Evolutionary conservation across 345 rosid species (phyloP), one percentile per base, ranked within the genome.

Genomic region (Brassica incana): DNA sequence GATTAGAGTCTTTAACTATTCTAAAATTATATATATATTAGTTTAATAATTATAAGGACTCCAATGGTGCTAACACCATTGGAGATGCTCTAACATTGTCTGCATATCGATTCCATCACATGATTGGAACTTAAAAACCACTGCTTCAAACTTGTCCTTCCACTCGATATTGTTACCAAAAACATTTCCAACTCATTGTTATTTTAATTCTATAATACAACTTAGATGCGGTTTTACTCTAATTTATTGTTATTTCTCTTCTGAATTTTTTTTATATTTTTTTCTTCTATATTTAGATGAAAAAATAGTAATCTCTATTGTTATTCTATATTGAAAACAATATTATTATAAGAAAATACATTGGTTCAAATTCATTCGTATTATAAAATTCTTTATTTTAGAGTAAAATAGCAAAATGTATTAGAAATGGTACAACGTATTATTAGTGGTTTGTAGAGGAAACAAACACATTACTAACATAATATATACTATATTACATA

Each of bases 401-500:
- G 48, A 40, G 15, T 40, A 40, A 40, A 36, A 40, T 40, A 40
- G 48, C 14, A 40, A 40, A 40, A 40, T 40, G 3, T 40, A 40
- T 40, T 10, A 40, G 48, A 40, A 40, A 45, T 45, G 52, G 15
- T 45, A 45, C 3, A 45, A 11, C n/a, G 1, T 43, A 43, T 43
- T 43, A 43, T 2, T 40, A 12, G n/a, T 48, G 16, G n/a, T 48
- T 48, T 14, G 16, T 48, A 48, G 15, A 3, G 54, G 15, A 12
- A 48, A 48, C 54, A 14, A 12, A 48, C 16, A 40, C 45, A 8
- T 40, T 11, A 2, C 52, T 11, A 45, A 36, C 48, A 12, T 54
- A 27, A 36, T 8, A 40, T 18, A 16, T 16, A n/a, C n/a, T 72
- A 72, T 67, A 40, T 72, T 72, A 72, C 72, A 78, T 65, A 52